Evolutionary conservation across 192 early-diverging fungal species (phyloP), one percentile per base, ranked within the genome.

Genomic region (Coemansia sp.): DNA sequence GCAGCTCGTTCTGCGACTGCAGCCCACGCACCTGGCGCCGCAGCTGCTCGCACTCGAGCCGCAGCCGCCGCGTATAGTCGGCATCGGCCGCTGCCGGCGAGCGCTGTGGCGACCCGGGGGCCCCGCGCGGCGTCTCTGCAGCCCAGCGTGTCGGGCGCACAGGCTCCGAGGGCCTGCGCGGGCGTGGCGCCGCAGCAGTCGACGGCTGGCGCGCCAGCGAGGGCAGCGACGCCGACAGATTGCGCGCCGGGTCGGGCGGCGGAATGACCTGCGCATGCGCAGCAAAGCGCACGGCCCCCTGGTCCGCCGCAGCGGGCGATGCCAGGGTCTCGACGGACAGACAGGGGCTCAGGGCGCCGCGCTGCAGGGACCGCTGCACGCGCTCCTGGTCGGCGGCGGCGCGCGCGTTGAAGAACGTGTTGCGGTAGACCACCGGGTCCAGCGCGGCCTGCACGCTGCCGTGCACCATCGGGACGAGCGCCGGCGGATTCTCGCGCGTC

Each of bases 371-470:
- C n/a, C n/a, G n/a, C n/a, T n/a, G n/a, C n/a, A 69, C 4, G 57
- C 54, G 40, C 49, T 41, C 30, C 47, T 60, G 17, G 37, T 46
- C 34, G 61, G 58, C 5, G 57, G 27, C 27, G 8, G 59, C 50
- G 1, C 67, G 67, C 2, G 67, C 67, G 22, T 62, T 62, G 39
- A 62, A 58, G 35, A 70, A 70, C 15, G 67, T 70, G 60, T 70
- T 70, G 53, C 55, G 59, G 50, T 62, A 70, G 9, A 70, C 67
- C 6, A 43, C 40, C 0, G 67, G 59, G 9, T 69, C 67, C 26
- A 62, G 26, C 38, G 50, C n/a, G 34, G 50, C 49, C 17, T 19
- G 25, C 1, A 46, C 62, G 7, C 42, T 46, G 34, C 65, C 53
- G 30, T 67, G 65, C 3, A 51, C 52, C 38, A 67, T 51, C 8